Evolutionary conservation across 371 early-diverging fungal genomes (phyloP).

Genomic region (Lichtheimia hyalospora): DNA sequence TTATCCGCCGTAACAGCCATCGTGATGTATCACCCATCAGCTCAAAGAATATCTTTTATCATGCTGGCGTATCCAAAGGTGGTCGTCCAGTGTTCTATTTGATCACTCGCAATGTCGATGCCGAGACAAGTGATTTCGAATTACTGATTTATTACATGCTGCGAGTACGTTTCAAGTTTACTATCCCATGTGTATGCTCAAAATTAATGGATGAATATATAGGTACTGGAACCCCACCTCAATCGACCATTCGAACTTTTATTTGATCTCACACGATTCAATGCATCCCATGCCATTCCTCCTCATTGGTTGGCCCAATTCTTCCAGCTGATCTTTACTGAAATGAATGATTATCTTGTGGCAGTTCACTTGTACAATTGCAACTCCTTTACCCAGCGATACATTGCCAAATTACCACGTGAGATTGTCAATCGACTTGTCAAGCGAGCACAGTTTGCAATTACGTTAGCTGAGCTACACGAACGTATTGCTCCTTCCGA

Average conservation of each 20-base stretch:
- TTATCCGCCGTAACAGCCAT: slow-evolving; percentile 71
- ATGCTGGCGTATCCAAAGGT: slow-evolving; percentile 75
- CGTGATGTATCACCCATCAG: slow-evolving; percentile 62
- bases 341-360: slow-evolving; percentile 53
- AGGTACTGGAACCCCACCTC: slow-evolving; percentile 61
- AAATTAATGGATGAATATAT: not conserved
- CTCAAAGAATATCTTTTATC: slow-evolving; percentile 69
- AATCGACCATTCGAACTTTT: slow-evolving; percentile 77
- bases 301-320: slow-evolving; percentile 73
- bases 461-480: slow-evolving; percentile 59
- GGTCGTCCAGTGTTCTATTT: slow-evolving; percentile 82
- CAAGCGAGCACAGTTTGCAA: slow-evolving; percentile 63
- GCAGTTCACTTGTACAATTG: slow-evolving; percentile 73
- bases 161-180: slow-evolving; percentile 37
- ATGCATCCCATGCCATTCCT: slow-evolving; percentile 73
- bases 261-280: slow-evolving; percentile 80
- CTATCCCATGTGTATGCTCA: not conserved
- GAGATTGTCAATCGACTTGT: slow-evolving; percentile 57
- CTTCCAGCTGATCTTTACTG: slow-evolving; percentile 68
- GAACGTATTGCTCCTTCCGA: slow-evolving; percentile 70
- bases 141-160: slow-evolving; percentile 72
- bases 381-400: slow-evolving; percentile 68
- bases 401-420: slow-evolving; percentile 57
- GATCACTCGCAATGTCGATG: slow-evolving; percentile 68
- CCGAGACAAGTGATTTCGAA: slow-evolving; percentile 82